Base-by-base conservation (phyloP, 2,329 filamentous ascomycete species). In the Aspergillus fischeri region DNA sequence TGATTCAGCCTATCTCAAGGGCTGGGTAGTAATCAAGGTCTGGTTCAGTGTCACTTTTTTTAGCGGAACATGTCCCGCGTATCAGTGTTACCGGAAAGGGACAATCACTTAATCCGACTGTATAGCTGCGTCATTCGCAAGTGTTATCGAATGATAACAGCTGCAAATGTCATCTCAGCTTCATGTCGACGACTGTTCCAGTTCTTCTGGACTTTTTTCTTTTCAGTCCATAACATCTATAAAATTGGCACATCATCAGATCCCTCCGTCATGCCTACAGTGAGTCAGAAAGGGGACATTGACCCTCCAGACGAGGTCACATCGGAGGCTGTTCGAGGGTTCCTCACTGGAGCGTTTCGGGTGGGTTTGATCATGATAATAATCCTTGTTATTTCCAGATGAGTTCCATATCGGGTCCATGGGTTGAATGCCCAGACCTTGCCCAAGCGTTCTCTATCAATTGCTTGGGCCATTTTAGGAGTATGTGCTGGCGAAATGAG, bases 291-390 rank as follows among this genome's bases (percentile, higher is more conserved):
- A 59, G 68, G 67, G 24, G 71, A 75, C 42, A 70, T 74, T 49
- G 75, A 77, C 49, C 75, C 75, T 20, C 75, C 77, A 1, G 71
- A 71, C 20, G 71, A 78, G 59, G 67, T 78, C 62, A 75, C 73
- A 11, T 69, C 69, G 20, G 67, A 77, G 57, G 77, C 75, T 3
- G 67, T 70, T 55, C 70, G 72, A 44, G 77, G 77, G 47, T 79
- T 79, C 63, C 65, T 76, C 54, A 71, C 73, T 20, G 77, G 77
- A 51, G 76, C 70, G 29, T 70, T 76, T 54, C 76, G 75, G 51
- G 75, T 77, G 69, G 59, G 74, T 69, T 41, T 29, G 29, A 56
- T 52, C 20, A 27, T 53, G 41, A 48, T 28, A 9, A 11, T 44
- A 9, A 11, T 44, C n/a, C 17, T 47, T 41, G 20, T 9, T 10